Evolutionary conservation across 2,329 filamentous ascomycete genomes (phyloP).

Genomic region (Diplocarpon mali): DNA sequence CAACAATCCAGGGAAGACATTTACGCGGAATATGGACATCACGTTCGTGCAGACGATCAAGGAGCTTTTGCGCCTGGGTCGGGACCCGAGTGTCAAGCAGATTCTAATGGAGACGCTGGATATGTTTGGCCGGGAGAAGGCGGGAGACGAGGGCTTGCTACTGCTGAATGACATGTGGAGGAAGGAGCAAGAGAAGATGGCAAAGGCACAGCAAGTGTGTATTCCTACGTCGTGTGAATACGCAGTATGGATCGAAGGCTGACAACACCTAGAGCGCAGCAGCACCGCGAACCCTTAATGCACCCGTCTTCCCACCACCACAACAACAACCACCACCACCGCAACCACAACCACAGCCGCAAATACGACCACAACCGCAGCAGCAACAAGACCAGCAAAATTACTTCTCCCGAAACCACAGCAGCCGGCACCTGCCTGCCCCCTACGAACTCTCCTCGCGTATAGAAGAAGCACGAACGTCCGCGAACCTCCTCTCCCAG

Average conservation of each 20-base stretch:
- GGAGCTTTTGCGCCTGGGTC: slow-evolving; percentile 58
- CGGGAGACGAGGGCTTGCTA: slow-evolving; percentile 61
- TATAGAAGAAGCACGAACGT: slow-evolving; percentile 82
- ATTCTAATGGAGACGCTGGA: slow-evolving; percentile 82
- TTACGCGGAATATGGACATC: slow-evolving; percentile 81
- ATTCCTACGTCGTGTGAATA: slow-evolving; percentile 6
- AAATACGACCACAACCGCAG: slow-evolving; percentile 41
- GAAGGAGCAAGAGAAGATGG: slow-evolving; percentile 62
- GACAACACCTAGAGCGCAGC: slow-evolving; percentile 16
- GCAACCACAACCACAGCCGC: slow-evolving; percentile 44
- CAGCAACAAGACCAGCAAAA: slow-evolving; percentile 49
- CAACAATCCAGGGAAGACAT: slow-evolving; percentile 83
- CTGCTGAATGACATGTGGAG: slow-evolving; percentile 77
- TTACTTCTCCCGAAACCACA: slow-evolving; percentile 44
- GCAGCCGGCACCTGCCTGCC: slow-evolving; percentile 43
- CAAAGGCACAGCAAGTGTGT: slow-evolving; percentile 34
- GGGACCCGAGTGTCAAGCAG: slow-evolving; percentile 69
- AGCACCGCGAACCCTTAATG: slow-evolving; percentile 33
- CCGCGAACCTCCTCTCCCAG: slow-evolving; percentile 84
- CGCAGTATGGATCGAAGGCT: background rate
- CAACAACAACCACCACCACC: slow-evolving; percentile 41
- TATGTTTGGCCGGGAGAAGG: slow-evolving; percentile 54
- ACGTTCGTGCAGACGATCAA: slow-evolving; percentile 72
- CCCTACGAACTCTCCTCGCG: slow-evolving; percentile 70
- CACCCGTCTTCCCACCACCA: slow-evolving; percentile 33